Base-by-base conservation (phyloP, 768 basidiomycete species). In the Russula abietina region DNA sequence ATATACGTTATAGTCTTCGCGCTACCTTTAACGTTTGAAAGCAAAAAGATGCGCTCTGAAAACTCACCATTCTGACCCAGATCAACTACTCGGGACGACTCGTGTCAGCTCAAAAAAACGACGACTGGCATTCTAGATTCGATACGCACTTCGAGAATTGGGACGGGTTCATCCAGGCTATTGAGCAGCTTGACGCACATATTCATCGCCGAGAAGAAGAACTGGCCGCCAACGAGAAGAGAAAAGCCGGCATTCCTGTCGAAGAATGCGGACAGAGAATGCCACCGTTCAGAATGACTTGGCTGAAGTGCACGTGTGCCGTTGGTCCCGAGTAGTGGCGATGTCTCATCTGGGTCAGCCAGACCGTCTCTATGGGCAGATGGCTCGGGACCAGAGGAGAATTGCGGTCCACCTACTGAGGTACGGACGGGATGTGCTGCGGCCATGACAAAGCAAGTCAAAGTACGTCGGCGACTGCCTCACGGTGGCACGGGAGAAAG, bases 161-260 rank as follows among this genome's bases (percentile, higher is more conserved):
- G 79, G 14, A 86, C 80, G 1, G 85, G 86, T 12, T 80, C 75
- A 64, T 85, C 82, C 5, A 86, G 73, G 22, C 71, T 73, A 61
- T 84, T 81, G 62, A 90, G 72, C 63, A 76, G 77, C 73, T 89
- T 89, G 49, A 89, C 87, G 6, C 80, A 74, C 3, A 85, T 75
- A 55, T 83, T 84, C 78, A 87, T 85, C 32, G 80, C 70, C 8
- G 84, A 78, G 43, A 86, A 80, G 72, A 85, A 85, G 16, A 83
- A 74, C 69, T 88, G 84, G 11, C 85, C 71, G 3, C 74, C 73
- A 6, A 78, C 79, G 19, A 90, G 79, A 19, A 88, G 76, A 38
- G 87, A 71, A 56, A 91, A 72, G 10, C 88, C 88, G 4, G 75
- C 71, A 72, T 90, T 88, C 49, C 63, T 70, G 41, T 68, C 55